Evolutionary conservation across 305 asterid genomes (phyloP).

Genomic region (Fraxinus floribunda): DNA sequence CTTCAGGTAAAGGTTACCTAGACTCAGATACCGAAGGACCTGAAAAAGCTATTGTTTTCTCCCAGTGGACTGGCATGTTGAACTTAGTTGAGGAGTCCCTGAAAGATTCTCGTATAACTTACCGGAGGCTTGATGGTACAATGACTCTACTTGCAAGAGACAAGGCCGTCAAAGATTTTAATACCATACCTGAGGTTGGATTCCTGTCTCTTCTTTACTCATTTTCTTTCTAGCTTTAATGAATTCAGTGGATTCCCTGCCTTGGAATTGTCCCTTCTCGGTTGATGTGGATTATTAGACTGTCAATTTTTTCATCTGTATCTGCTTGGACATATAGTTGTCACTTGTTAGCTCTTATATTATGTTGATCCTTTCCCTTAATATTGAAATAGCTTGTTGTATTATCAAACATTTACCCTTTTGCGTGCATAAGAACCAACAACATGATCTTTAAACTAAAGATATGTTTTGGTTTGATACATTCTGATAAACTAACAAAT

Average conservation of each 20-base stretch:
- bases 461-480: background rate
- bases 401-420: background rate
- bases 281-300: slow-evolving; percentile 4
- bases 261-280: background rate
- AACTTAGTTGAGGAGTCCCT: slow-evolving; percentile 78
- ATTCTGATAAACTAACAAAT: background rate
- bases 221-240: slow-evolving; percentile 7
- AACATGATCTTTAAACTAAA: background rate
- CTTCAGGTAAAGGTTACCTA: slow-evolving; percentile 31
- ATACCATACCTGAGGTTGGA: slow-evolving; percentile 77
- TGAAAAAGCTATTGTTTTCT: slow-evolving; percentile 84
- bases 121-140: slow-evolving; percentile 94
- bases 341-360: background rate
- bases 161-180: slow-evolving; percentile 92
- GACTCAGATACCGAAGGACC: slow-evolving; percentile 43
- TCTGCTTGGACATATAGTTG: slow-evolving; percentile 4
- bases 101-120: slow-evolving; percentile 44
- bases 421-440: background rate
- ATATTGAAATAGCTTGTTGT: background rate
- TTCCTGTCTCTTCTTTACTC: slow-evolving; percentile 16
- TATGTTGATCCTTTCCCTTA: background rate
- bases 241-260: background rate
- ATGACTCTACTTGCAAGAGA: slow-evolving; percentile 93
- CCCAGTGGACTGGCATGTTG: slow-evolving; percentile 99
- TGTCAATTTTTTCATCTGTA: background rate